Base-by-base conservation (phyloP, 179 eudicot species). In the Actinidia arguta region DNA sequence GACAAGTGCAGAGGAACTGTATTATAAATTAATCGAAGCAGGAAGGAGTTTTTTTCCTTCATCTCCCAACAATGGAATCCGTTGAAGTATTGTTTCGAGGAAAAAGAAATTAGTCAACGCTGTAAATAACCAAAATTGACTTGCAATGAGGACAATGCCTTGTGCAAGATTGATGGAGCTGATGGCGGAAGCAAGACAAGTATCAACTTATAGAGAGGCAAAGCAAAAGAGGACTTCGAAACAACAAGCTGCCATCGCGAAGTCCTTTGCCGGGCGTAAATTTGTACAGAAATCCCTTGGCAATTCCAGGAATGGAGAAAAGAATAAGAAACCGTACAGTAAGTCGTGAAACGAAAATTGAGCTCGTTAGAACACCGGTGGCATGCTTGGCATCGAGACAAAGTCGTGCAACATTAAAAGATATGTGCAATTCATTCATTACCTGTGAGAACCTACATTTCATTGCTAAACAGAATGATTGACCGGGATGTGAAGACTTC, bases 111-210 rank as follows among this genome's bases (percentile, higher is more conserved):
- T 54, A 25, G 22, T 39, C n/a, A 22, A 69, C 16, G 31, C 55
- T 69, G 4, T 69, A 39, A 36, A n/a, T 3, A 78, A 68, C 75
- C 42, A 79, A 79, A 79, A 67, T 39, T 50, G 81, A 66, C 73
- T 78, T 50, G 73, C 25, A 64, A 3, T 10, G 8, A 54, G 74
- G 27, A 64, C 27, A 24, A 55, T 47, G 80, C 52, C 80, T 62
- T 10, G 10, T 0, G 71, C 71, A 47, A 62, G 42, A 59, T 61
- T 46, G 56, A 47, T n/a, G 0, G 66, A 31, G 67, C 20, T 12
- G 27, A 75, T 75, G 51, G 79, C 10, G 20, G 9, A 55, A 58
- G 18, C 17, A 75, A 39, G 31, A 74, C 62, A 31, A 78, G 27
- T 63, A 18, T 67, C 31, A 51, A 67, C 31, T 52, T 36, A 67